These are phyloP conservation scores for Curvularia verruculosa DNA, from an alignment of 2,329 filamentous ascomycete species.

Conservation along the genomic window DNA sequence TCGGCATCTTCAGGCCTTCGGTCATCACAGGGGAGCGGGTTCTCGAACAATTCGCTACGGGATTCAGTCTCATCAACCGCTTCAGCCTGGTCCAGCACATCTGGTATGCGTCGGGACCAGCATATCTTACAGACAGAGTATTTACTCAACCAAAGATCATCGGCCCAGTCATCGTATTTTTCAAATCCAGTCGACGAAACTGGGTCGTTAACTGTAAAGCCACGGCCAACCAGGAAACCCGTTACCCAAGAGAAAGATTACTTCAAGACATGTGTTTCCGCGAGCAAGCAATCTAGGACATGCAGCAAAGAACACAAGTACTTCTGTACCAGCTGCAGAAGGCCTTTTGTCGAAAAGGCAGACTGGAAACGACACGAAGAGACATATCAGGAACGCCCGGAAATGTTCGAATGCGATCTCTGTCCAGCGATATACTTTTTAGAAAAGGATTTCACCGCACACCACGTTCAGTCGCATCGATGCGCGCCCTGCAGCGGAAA, in stretches of 20 bases:
- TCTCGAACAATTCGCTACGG: slow-evolving; percentile 25
- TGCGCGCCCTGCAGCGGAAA: slow-evolving; percentile 55
- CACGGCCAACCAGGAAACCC: slow-evolving; percentile 16
- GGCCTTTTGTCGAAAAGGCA: slow-evolving; percentile 68
- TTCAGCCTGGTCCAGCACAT: slow-evolving; percentile 30
- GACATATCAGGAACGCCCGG: slow-evolving; percentile 69
- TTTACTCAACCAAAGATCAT: slow-evolving; percentile 6
- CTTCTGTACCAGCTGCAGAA: slow-evolving; percentile 57
- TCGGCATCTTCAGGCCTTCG: slow-evolving; percentile 25
- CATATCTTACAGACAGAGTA: slow-evolving; percentile 22
- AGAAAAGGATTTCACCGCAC: slow-evolving; percentile 68
- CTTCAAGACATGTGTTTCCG: slow-evolving; percentile 40
- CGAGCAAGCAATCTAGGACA: slow-evolving; percentile 28
- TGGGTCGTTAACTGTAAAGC: slow-evolving; percentile 2
- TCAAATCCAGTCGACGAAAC: slow-evolving; percentile 10
- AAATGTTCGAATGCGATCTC: slow-evolving; percentile 67
- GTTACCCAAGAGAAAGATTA: slow-evolving; percentile 24
- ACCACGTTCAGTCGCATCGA: slow-evolving; percentile 66
- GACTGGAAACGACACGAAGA: slow-evolving; percentile 73
- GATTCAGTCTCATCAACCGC: slow-evolving; percentile 32
- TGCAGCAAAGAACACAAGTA: slow-evolving; percentile 34
- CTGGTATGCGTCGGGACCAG: slow-evolving; percentile 19
- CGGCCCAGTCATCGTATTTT: slow-evolving; percentile 4
- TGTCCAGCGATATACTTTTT: slow-evolving; percentile 70
- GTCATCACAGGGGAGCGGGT: slow-evolving; percentile 25